Conservation (phyloP, 129 eudicot species). For the Deinandra increscens region DNA sequence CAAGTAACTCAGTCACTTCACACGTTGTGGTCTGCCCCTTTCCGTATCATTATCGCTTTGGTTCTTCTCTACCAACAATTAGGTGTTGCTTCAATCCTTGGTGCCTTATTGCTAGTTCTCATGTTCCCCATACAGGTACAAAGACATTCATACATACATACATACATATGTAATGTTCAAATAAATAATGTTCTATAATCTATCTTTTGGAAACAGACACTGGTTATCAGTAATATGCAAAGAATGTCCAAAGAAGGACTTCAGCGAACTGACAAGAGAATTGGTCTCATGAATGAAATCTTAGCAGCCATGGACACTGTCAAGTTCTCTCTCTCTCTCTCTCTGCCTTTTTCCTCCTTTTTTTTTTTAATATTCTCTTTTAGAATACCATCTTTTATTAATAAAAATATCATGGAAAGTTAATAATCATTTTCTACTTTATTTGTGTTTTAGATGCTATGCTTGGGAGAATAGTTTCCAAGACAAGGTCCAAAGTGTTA, state of each 20-base stretch:
- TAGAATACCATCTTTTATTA: conserved; percentile 5
- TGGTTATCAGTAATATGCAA: conserved; percentile 81
- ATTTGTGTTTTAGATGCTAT: conserved; percentile 57
- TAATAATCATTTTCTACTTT: conserved; percentile 11
- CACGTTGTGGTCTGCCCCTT: conserved; percentile 91
- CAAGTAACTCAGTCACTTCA: conserved; percentile 88
- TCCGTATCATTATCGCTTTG: conserved; percentile 78
- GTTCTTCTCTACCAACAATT: conserved; percentile 82
- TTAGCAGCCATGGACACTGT: conserved; percentile 98
- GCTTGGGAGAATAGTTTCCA: conserved; percentile 97
- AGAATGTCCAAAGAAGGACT: conserved; percentile 87
- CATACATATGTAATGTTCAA: neutral
- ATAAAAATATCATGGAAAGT: neutral
- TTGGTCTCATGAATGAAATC: conserved; percentile 92
- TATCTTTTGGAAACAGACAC: conserved; percentile 52
- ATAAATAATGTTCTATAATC: neutral
- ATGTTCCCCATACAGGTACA: conserved; percentile 93
- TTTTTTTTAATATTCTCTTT: neutral
- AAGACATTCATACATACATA: conserved; percentile 1
- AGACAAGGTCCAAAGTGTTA: conserved; percentile 65
- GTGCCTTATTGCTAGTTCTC: conserved; percentile 67
- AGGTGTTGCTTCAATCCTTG: conserved; percentile 90
- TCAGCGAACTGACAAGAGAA: conserved; percentile 86
- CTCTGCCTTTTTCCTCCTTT: neutral
- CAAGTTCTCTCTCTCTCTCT: conserved; percentile 50